Evolutionary conservation across 441 rosid genomes (phyloP).

Genomic region (Flueggea neowawraea): DNA sequence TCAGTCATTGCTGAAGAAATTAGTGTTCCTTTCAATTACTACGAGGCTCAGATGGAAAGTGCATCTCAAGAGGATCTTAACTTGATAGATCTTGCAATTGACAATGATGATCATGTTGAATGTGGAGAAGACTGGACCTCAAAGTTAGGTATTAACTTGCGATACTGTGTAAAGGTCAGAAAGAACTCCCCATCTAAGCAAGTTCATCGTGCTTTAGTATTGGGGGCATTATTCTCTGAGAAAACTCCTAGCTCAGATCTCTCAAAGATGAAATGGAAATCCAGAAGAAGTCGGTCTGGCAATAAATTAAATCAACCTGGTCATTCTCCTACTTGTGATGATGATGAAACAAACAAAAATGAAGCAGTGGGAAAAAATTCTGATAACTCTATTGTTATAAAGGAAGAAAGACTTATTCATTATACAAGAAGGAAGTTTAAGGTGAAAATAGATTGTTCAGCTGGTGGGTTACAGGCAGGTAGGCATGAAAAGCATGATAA

Average conservation of each 20-base stretch:
- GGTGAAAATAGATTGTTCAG: slow-evolving; percentile 41
- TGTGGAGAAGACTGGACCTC: slow-evolving; percentile 91
- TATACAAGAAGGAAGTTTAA: slow-evolving; percentile 79
- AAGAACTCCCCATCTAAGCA: slow-evolving; percentile 60
- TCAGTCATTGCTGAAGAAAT: slow-evolving; percentile 71
- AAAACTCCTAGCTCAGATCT: slow-evolving; percentile 37
- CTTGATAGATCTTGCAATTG: slow-evolving; percentile 84
- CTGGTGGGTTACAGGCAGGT: slow-evolving; percentile 21
- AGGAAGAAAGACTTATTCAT: slow-evolving; percentile 61
- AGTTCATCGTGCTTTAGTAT: slow-evolving; percentile 74
- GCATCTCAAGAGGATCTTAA: slow-evolving; percentile 73
- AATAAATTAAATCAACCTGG: slow-evolving; percentile 33
- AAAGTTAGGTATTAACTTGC: slow-evolving; percentile 77
- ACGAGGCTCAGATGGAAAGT: slow-evolving; percentile 53
- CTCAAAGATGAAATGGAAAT: slow-evolving; percentile 63
- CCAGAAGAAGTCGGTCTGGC: slow-evolving; percentile 76
- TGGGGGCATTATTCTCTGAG: slow-evolving; percentile 66
- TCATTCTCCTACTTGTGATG: slow-evolving; percentile 28
- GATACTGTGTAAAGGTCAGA: slow-evolving; percentile 69
- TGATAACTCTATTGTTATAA: slow-evolving; percentile 25
- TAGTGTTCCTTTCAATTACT: slow-evolving; percentile 52
- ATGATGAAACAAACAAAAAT: slow-evolving; percentile 31
- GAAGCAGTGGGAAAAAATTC: slow-evolving; percentile 21
- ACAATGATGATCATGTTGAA: slow-evolving; percentile 54
- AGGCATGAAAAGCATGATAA: slow-evolving; percentile 15